Evolutionary conservation across 208 protist genomes (phyloP), one percentile per base, ranked within the genome.

Genomic region (Leishmania mexicana): DNA sequence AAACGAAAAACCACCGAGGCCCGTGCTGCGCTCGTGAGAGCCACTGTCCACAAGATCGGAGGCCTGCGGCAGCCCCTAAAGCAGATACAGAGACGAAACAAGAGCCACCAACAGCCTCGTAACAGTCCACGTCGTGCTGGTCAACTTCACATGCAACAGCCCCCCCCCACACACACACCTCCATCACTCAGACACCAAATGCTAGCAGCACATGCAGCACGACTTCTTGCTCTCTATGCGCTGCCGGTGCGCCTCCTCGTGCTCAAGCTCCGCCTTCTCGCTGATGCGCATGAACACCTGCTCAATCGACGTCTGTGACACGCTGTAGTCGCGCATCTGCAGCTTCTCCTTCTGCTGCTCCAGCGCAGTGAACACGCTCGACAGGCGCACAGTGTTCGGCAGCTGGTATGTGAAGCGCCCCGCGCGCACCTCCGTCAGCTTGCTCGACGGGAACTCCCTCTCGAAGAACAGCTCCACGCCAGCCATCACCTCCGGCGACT

Each of bases 231-330:
- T 2, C 35, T 76, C 24, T 13, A 62, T 60, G 51, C 72, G 51
- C 51, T 42, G 79, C 8, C 47, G 60, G n/a, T 80, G 53, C 81
- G 85, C 84, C 45, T 83, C 83, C 70, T 85, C 85, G 54, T 87
- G 75, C 70, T 83, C 75, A 35, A 21, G 82, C 58, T 90, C 88
- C 19, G 87, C 88, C 81, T 87, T 86, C 79, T 88, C 87, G 75
- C 86, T 95, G 81, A 96, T 95, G 74, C 90, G 86, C 53, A 98
- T 72, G 85, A 98, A 98, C 6, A 98, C 93, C 78, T 96, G 93
- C 78, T 98, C 95, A 75, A 98, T 88, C 51, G 92, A 95, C 24
- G 93, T 93, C 78, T 97, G 90, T 19, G 82, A 89, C 17, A 98
- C 82, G 57, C 80, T 87, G 86, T 97, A 98, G 85, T 97, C 94